Evolutionary conservation across 331 rosid species (phyloP).

Genomic region (Quercus lobata): DNA sequence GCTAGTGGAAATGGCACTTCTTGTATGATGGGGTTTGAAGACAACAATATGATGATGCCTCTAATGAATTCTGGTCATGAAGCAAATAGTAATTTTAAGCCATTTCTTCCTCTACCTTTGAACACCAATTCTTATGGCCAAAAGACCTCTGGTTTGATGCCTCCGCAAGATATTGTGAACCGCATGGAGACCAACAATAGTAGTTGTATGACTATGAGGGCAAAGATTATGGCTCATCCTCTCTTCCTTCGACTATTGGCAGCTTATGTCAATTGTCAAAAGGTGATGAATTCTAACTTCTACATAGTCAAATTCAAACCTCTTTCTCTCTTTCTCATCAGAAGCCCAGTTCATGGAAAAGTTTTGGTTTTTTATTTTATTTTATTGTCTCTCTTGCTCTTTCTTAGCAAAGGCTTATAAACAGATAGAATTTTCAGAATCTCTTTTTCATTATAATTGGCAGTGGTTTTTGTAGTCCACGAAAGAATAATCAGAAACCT

Average conservation of each 20-base stretch:
- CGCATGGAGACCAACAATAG: neutral
- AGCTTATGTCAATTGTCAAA: slow-evolving; percentile 31
- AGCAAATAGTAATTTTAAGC: neutral
- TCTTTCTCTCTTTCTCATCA: neutral
- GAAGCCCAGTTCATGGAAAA: neutral
- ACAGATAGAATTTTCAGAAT: neutral
- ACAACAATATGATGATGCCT: slow-evolving; percentile 9
- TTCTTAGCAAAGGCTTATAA: neutral
- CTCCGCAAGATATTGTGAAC: neutral
- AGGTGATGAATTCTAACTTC: slow-evolving; percentile 16
- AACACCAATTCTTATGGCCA: neutral
- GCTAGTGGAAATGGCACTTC: neutral
- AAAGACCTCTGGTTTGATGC: neutral
- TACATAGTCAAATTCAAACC: neutral
- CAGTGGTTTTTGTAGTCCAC: neutral
- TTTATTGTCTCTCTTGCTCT: no score
- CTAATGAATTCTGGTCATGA: neutral
- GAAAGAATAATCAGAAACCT: neutral
- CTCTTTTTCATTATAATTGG: neutral
- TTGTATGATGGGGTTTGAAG: slow-evolving; percentile 20
- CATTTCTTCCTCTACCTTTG: slow-evolving; percentile 16
- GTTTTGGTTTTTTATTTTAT: no score
- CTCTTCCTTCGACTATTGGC: slow-evolving; percentile 37
- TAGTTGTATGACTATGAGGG: slow-evolving; percentile 14
- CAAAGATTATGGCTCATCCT: slow-evolving; percentile 40